Percentiles rank a stretch among this genome's conserved stretches.
phyloP scores from a whole-genome alignment of 345 rosid genomes.

The Populus alba region DNA sequence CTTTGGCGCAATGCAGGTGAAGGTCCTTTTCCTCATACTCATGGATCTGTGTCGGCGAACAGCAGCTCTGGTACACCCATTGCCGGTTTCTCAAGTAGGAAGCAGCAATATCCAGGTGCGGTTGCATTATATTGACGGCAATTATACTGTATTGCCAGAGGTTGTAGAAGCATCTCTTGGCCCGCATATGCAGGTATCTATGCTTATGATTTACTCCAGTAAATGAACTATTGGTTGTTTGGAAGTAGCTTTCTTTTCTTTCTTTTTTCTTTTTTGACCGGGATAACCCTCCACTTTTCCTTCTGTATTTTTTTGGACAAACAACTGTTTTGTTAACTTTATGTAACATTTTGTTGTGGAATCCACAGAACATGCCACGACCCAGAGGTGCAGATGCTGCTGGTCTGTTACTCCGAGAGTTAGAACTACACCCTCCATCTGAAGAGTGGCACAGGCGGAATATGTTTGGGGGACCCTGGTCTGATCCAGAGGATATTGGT shows the following conservation, averaged over 20 bases:
- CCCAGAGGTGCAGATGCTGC: conserved; percentile 99
- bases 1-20: conserved; percentile 56
- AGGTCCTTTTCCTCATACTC: conserved; percentile 92
- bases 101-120: conserved; percentile 85
- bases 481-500: conserved; percentile 69
- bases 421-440: conserved; percentile 98
- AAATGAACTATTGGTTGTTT: not conserved
- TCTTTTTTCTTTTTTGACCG: not conserved
- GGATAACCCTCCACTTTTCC: not conserved
- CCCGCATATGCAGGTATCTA: conserved; percentile 95
- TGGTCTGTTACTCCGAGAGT: conserved; percentile 87
- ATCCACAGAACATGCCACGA: conserved; percentile 88
- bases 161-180: conserved; percentile 99
- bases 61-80: conserved; percentile 61
- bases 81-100: conserved; percentile 97
- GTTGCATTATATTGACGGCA: conserved; percentile 95
- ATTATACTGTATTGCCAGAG: conserved; percentile 94
- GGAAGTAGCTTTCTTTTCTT: not conserved
- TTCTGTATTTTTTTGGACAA: not conserved
- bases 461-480: conserved; percentile 95
- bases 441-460: conserved; percentile 99
- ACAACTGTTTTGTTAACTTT: not conserved
- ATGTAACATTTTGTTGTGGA: conserved; percentile 6
- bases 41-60: conserved; percentile 97
- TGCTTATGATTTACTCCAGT: not conserved